Evolutionary conservation across 2,329 filamentous ascomycete genomes (phyloP), one percentile per base, ranked within the genome.

Genomic region (Hortaea werneckii): DNA sequence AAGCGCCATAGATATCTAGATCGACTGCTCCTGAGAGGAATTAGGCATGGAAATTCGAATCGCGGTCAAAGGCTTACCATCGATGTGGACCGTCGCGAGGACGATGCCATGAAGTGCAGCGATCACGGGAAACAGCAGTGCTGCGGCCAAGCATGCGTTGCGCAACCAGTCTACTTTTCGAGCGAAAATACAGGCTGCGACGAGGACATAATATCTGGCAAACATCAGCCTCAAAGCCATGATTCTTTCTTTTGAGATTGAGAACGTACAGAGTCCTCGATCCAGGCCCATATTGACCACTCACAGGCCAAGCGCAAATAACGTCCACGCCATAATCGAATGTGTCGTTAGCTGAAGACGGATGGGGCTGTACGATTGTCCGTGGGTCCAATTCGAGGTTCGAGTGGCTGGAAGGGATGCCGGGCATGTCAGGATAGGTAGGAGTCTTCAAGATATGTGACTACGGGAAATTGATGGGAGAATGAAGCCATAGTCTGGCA

Each of bases 1-100:
- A 82, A 6, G 79, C 79, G 1, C 81, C 81, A 46, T 76, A 85
- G 3, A 84, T 67, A 53, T 85, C 81, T 74, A 85, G 77, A 54
- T 84, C 80, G 10, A 83, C 73, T 10, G 77, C 80, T 43, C 67
- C 79, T 82, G n/a, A 2, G 9, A 37, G 38, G 30, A 49, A 13
- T 35, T 9, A 35, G 9, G 9, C 9, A 35, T 2, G 32, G 32
- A 35, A 12, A 35, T 4, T 9, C n/a, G 32, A 9, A 35, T 35
- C 32, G 9, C 20, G 20, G 20, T 20, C 20, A 20, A 20, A 35
- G 32, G n/a, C 32, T 35, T 54, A 80, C 80, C 69, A 47, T 77
- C 66, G n/a, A 72, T 67, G 57, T 84, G 80, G 8, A 79, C 53
- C 3, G 71, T 69, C 1, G 79, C 74, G 5, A 84, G 69, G 9